Evolutionary conservation across 78 protist genomes (phyloP), one percentile per base, ranked within the genome.

Genomic region (Dictyostelium purpureum): DNA sequence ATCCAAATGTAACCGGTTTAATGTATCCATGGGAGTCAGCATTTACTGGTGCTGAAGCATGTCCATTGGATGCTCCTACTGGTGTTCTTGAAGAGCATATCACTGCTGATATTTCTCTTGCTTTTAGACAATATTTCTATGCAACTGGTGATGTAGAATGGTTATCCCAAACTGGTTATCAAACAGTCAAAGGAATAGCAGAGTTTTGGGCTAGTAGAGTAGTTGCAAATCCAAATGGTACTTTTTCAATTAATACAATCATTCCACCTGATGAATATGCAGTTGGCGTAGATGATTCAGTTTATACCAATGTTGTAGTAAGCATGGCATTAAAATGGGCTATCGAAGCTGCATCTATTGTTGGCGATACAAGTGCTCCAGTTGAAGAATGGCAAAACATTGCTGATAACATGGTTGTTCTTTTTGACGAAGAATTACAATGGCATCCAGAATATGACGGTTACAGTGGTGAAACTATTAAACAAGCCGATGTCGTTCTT

Each of bases 211-310:
- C 71, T 1, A 81, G 95, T 51, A 37, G 89, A 35, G 89, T 90
- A 10, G 11, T 28, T 4, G 33, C 16, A 12, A 16, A 21, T 5
- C 7, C 21, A 19, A 18, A n/a, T 11, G 38, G 26, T 3, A 21
- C 24, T 12, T 24, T 47, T 26, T 31, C 45, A 0, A 90, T 79
- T 1, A 80, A 79, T 35, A 26, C 21, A 43, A 28, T 90, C 1
- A 90, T 88, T 65, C 94, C 90, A 61, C 88, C 88, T 0, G 95
- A 90, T 59, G 95, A 90, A 61, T 90, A 79, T 80, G 88, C 95
- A 31, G 76, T 77, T 12, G 91, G 82, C 14, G 95, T 90, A 24
- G 59, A 79, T 45, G 59, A 79, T 67, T 59, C 79, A 12, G 89
- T 90, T 14, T 90, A 90, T 61, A 90, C 95, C 19, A 90, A 90